These are phyloP conservation scores for Angophora floribunda DNA, from an alignment of 345 rosid species.

Conservation along the genomic window DNA sequence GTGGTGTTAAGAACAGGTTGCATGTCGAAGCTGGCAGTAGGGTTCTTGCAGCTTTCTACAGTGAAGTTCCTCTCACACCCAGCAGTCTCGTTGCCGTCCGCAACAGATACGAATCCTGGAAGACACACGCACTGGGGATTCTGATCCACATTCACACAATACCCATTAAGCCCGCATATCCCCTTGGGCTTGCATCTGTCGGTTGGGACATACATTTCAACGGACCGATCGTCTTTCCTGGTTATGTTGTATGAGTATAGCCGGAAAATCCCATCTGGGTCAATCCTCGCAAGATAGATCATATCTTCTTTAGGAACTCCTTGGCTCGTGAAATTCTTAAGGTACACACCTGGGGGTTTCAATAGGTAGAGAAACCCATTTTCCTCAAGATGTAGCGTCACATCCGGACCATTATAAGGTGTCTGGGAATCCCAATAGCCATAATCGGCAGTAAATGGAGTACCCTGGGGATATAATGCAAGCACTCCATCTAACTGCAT, in stretches of 20 bases:
- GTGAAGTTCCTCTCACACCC: constrained; percentile 9
- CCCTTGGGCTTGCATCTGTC: neutral
- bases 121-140: neutral
- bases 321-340: neutral
- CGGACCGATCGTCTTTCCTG: neutral
- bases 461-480: constrained; percentile 4
- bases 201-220: neutral
- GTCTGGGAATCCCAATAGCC: neutral
- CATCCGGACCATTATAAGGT: neutral
- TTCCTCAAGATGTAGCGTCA: neutral
- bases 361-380: constrained; percentile 6
- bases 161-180: neutral
- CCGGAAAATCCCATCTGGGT: constrained; percentile 3
- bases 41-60: neutral
- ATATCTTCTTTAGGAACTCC: neutral
- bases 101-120: neutral
- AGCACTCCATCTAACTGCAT: constrained; percentile 18
- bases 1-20: neutral
- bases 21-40: neutral
- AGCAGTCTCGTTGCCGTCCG: neutral
- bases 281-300: neutral
- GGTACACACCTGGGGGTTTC: neutral
- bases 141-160: neutral
- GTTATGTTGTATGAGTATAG: neutral
- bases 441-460: neutral